phyloP scores from a whole-genome alignment of 345 rosid species.

The Tarenaya hassleriana region DNA sequence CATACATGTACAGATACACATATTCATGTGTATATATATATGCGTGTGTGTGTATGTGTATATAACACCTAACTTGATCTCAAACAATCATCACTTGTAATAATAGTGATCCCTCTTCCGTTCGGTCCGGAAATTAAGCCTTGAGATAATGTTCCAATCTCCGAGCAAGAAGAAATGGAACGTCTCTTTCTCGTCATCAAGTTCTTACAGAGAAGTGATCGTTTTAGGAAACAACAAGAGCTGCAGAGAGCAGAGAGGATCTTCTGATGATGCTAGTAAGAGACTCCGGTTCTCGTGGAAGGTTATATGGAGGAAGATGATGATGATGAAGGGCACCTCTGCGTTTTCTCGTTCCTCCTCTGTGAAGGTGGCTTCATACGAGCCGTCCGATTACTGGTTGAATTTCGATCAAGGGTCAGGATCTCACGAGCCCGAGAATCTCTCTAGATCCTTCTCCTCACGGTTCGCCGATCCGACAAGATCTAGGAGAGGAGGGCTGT shows the following conservation, averaged over 20 bases:
- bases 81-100: too few species aligned
- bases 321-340: slow-evolving; percentile 32
- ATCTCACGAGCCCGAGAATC: slow-evolving; percentile 41
- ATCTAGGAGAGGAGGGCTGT: slow-evolving; percentile 15
- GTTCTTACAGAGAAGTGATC: slow-evolving; percentile 25
- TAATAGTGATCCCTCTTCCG: too few species aligned
- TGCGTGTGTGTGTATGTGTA: too few species aligned
- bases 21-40: too few species aligned
- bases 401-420: slow-evolving; percentile 55
- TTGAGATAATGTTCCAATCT: slow-evolving; percentile 17
- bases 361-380: slow-evolving; percentile 30
- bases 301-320: slow-evolving; percentile 36
- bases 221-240: slow-evolving; percentile 28
- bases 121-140: too few species aligned
- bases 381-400: slow-evolving; percentile 38
- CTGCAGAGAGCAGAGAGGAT: slow-evolving; percentile 23
- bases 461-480: slow-evolving; percentile 46
- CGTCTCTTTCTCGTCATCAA: slow-evolving; percentile 12
- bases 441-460: slow-evolving; percentile 47
- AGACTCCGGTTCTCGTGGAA: slow-evolving; percentile 26
- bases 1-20: too few species aligned
- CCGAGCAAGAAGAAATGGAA: slow-evolving; percentile 25
- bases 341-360: slow-evolving; percentile 14
- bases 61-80: too few species aligned
- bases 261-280: slow-evolving; percentile 4